phyloP scores from a whole-genome alignment of 495 filamentous ascomycete genomes.

The Penicillium simplicissimum region DNA sequence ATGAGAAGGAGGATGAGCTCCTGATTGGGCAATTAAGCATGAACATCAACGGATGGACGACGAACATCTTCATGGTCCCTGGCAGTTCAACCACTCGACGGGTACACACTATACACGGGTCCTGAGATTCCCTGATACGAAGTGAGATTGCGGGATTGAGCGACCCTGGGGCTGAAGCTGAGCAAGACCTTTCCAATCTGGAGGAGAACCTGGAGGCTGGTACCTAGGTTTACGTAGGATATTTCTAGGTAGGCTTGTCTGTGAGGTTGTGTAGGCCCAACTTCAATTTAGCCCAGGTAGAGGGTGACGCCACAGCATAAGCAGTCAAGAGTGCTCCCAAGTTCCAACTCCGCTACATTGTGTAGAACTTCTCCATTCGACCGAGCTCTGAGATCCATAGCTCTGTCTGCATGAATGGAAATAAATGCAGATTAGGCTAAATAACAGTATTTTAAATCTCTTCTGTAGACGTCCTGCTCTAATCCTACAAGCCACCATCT shows the following conservation, averaged over 20 bases:
- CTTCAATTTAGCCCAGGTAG: too few relatives aligned
- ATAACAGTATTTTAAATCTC: not conserved
- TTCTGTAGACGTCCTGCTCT: not conserved
- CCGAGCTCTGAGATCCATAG: not conserved
- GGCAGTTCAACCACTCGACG: constrained; percentile 12
- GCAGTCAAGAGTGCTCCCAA: not conserved
- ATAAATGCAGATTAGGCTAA: not conserved
- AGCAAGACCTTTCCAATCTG: not conserved
- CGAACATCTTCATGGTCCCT: constrained; percentile 11
- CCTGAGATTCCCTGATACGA: not conserved
- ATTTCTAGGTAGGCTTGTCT: too few relatives aligned
- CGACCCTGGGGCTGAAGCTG: not conserved
- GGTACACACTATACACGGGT: constrained; percentile 3
- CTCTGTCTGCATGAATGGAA: not conserved
- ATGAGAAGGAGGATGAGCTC: constrained; percentile 17
- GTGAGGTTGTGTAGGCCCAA: too few relatives aligned
- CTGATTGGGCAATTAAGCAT: constrained; percentile 25
- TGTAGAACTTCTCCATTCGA: not conserved
- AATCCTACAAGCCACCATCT: not conserved
- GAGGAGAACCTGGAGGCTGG: too few relatives aligned
- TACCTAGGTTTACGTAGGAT: too few relatives aligned
- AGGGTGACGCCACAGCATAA: not conserved
- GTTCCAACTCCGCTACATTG: not conserved
- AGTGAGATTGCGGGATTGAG: not conserved
- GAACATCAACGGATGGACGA: constrained; percentile 18